Base-by-base conservation (phyloP, 176 grass and related monocot species). In the Avena sativa region DNA sequence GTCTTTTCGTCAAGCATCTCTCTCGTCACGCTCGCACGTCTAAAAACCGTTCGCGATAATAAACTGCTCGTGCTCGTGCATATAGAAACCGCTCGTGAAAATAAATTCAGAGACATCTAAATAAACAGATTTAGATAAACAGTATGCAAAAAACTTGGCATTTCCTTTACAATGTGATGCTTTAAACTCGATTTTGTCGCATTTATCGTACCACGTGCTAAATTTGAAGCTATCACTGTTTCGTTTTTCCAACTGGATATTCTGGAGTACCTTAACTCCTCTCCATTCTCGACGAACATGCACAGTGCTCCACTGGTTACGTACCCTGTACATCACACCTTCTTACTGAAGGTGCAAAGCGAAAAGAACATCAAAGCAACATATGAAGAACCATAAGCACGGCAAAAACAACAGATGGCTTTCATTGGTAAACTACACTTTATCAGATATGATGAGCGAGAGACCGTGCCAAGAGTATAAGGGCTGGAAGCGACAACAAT, bases 251-350 rank as follows among this genome's bases (percentile, higher is more conserved):
- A 19, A 20, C 8, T 5, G 19, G 26, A 44, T 8, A 58, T 25
- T 36, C 0, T 23, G 13, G 6, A n/a, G 15, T 56, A 1, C 19
- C 4, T 23, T 8, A 53, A 15, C 66, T 66, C 79, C 1, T 81
- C 16, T 12, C 4, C 23, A 66, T 85, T 25, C 17, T 62, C 59
- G 8, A 28, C 3, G 13, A 76, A 59, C 76, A 55, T 53, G 51
- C 62, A 86, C 16, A 85, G 16, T 48, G 53, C 62, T 83, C 65
- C 65, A 40, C 10, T 48, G 23, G 65, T 83, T 47, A 53, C 53
- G 56, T 83, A 79, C 17, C 26, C 16, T 87, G 80, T 58, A 73
- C 79, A 87, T 47, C 4, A 1, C 36, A 86, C 51, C 55, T 83
- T 9, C 26, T 1, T 49, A 86, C 14, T 2, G 25, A 55, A 51